Evolutionary conservation across 1,139 yeast genomes (phyloP).

Genomic region (Yamadazyma buinensis): DNA sequence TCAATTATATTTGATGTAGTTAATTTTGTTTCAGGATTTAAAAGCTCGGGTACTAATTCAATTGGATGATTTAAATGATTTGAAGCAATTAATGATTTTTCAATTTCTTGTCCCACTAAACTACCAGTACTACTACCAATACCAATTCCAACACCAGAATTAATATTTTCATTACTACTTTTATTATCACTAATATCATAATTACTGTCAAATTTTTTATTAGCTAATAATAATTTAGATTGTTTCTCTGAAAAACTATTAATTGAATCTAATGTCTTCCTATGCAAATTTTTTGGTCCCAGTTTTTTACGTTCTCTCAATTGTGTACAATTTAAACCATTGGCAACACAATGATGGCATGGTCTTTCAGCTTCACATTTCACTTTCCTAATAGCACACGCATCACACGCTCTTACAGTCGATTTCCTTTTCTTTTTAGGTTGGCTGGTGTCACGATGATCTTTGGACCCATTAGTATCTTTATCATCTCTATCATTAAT

Average conservation of each 20-base stretch:
- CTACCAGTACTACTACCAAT: not conserved
- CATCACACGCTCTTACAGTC: conserved; percentile 38
- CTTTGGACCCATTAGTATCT: not conserved
- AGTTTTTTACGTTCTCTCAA: conserved; percentile 37
- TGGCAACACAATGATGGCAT: conserved; percentile 36
- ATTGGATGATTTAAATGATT: conserved; percentile 16
- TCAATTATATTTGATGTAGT: conserved; percentile 20
- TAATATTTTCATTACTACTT: no score
- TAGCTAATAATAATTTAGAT: conserved; percentile 8
- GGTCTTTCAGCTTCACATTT: conserved; percentile 39
- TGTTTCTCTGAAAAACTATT: conserved; percentile 20
- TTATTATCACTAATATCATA: conserved; percentile 7
- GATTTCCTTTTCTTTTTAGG: conserved; percentile 21
- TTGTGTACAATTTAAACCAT: conserved; percentile 35
- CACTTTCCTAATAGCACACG: conserved; percentile 42
- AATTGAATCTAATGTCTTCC: conserved; percentile 36
- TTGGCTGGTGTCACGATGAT: conserved; percentile 4
- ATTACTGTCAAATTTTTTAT: conserved; percentile 10
- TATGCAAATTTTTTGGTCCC: conserved; percentile 41
- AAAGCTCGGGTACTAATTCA: conserved; percentile 14
- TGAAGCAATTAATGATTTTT: conserved; percentile 11
- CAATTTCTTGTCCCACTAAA: no score
- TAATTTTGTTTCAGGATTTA: conserved; percentile 8
- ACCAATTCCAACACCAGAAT: conserved; percentile 10
- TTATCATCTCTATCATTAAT: not conserved